Conservation (phyloP, 129 eudicot genomes). For the Rutidosis leptorrhynchoides region DNA sequence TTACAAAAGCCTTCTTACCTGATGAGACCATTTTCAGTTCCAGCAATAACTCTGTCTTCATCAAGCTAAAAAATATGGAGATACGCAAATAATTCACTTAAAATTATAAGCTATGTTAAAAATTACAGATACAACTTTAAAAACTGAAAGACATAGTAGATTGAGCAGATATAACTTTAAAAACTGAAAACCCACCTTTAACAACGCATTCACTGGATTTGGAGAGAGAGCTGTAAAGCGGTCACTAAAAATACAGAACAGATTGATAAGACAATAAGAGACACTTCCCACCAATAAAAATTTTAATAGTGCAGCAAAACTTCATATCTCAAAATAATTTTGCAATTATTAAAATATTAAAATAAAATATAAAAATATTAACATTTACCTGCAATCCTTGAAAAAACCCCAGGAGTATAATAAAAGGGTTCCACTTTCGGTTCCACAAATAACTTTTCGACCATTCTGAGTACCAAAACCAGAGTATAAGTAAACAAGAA, state of each 20-base stretch:
- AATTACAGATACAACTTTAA: too few relatives aligned
- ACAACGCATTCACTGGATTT: constrained; percentile 77
- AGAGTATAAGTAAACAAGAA: constrained; percentile 1
- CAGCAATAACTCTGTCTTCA: constrained; percentile 88
- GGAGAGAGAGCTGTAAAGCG: constrained; percentile 87
- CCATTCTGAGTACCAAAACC: constrained; percentile 62
- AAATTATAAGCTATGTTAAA: neutral
- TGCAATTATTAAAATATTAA: neutral
- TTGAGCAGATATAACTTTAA: neutral
- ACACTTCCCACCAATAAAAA: too few relatives aligned
- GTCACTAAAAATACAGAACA: constrained; percentile 50
- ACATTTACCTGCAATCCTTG: constrained; percentile 95
- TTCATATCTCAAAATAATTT: neutral
- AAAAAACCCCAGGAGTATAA: constrained; percentile 98
- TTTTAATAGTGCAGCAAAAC: neutral
- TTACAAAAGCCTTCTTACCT: constrained; percentile 41
- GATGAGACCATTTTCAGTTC: constrained; percentile 84
- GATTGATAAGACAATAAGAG: neutral
- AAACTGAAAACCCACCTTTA: constrained; percentile 54
- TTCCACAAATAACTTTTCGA: constrained; percentile 88
- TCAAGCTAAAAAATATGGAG: constrained; percentile 49
- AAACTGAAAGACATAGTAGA: neutral
- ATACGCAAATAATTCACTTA: constrained; percentile 8
- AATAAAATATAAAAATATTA: neutral
- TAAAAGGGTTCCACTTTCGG: constrained; percentile 76